phyloP scores from a whole-genome alignment of 2,329 filamentous ascomycete species.

The Cordyceps tenuipes region DNA sequence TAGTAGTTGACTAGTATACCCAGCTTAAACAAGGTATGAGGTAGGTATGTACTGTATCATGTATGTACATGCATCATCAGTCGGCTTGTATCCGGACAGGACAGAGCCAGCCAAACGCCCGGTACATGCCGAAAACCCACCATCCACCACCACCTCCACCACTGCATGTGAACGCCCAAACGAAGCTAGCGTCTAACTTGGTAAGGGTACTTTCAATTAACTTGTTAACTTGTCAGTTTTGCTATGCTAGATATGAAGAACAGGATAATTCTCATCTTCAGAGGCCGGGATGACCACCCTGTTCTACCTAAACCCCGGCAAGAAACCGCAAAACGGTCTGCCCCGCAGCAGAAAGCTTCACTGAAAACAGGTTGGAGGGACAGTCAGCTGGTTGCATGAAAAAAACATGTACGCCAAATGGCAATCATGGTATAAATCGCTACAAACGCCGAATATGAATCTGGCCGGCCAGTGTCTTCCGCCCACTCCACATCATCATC shows the following conservation, averaged over 20 bases:
- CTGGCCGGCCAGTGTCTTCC: background rate
- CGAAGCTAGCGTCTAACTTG: background rate
- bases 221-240: background rate
- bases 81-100: background rate
- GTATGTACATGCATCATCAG: background rate
- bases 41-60: too few species aligned
- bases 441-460: background rate
- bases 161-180: background rate
- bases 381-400: background rate
- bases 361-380: background rate
- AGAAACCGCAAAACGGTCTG: background rate
- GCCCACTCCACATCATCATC: background rate
- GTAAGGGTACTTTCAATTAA: background rate
- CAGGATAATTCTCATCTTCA: background rate
- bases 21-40: too few species aligned
- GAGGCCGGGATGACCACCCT: background rate
- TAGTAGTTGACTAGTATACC: too few species aligned
- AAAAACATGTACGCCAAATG: background rate
- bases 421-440: background rate
- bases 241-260: background rate
- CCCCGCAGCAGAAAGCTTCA: background rate
- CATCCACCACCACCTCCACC: background rate
- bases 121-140: background rate
- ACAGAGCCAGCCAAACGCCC: background rate
- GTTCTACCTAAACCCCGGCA: background rate